phyloP scores from a whole-genome alignment of 176 grass and related monocot genomes.

The Carex scoparia region DNA sequence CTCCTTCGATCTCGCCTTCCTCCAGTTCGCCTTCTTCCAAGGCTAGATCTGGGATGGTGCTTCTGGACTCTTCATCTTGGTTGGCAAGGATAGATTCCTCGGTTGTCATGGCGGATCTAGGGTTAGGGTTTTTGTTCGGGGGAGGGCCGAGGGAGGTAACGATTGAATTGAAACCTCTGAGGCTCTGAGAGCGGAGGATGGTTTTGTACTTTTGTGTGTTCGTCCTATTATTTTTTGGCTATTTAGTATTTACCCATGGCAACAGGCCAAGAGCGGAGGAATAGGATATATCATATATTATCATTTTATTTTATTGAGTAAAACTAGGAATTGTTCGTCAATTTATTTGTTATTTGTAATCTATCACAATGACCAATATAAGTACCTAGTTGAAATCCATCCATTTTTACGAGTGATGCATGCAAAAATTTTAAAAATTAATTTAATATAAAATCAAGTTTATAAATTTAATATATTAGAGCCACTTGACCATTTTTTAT shows the following conservation, averaged over 20 bases:
- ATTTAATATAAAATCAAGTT: too few species aligned
- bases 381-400: too few species aligned
- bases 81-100: slow-evolving; percentile 2
- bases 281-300: too few species aligned
- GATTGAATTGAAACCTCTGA: background rate
- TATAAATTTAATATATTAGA: too few species aligned
- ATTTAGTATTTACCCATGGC: background rate
- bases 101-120: slow-evolving; percentile 20
- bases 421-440: too few species aligned
- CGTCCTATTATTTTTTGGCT: background rate
- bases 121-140: slow-evolving; percentile 21
- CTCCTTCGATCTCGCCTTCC: slow-evolving; percentile 83
- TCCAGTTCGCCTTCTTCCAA: slow-evolving; percentile 62
- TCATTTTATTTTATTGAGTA: too few species aligned
- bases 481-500: too few species aligned
- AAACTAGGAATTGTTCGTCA: too few species aligned
- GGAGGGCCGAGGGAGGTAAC: background rate
- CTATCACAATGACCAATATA: too few species aligned
- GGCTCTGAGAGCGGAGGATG: background rate
- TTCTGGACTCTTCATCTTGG: slow-evolving; percentile 28
- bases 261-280: too few species aligned
- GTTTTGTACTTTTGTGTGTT: background rate
- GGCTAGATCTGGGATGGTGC: slow-evolving; percentile 5
- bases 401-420: too few species aligned
- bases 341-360: too few species aligned